Conservation (phyloP, 305 asterid genomes). For the Fraxinus albicans region DNA sequence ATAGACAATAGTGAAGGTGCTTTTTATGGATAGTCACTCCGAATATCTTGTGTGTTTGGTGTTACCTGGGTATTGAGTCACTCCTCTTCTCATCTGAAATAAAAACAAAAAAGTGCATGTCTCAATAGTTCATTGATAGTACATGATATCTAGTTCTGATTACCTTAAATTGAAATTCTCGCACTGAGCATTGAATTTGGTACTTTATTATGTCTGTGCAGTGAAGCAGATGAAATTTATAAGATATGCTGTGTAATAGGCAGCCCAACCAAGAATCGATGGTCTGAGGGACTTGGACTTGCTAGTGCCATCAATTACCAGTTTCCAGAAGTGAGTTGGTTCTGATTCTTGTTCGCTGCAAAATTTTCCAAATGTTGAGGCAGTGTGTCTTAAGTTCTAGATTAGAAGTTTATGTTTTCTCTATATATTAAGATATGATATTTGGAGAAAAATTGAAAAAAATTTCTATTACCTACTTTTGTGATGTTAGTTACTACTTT, state of each 20-base stretch:
- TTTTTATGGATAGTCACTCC: neutral
- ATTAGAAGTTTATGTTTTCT: neutral
- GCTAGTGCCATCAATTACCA: slow-evolving; percentile 67
- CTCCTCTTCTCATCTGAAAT: neutral
- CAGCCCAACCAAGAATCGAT: slow-evolving; percentile 57
- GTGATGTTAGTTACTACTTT: neutral
- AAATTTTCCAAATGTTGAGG: neutral
- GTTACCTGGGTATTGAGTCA: neutral
- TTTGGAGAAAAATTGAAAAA: neutral
- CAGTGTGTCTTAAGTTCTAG: neutral
- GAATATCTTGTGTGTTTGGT: neutral
- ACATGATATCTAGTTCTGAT: neutral
- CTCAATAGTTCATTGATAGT: neutral
- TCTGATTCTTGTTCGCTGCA: neutral
- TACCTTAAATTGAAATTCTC: neutral
- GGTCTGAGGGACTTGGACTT: slow-evolving; percentile 84
- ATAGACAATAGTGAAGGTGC: neutral
- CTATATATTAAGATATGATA: neutral
- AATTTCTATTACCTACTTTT: neutral
- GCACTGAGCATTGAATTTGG: slow-evolving; percentile 2
- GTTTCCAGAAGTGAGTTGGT: slow-evolving; percentile 63
- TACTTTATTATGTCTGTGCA: slow-evolving; percentile 35
- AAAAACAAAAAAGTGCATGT: neutral
- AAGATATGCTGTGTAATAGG: slow-evolving; percentile 88
- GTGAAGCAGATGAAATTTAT: slow-evolving; percentile 86